Percentiles rank a stretch among this genome's conserved stretches.
phyloP scores from a whole-genome alignment of 2,329 filamentous ascomycete genomes.

The Fusarium hostae region DNA sequence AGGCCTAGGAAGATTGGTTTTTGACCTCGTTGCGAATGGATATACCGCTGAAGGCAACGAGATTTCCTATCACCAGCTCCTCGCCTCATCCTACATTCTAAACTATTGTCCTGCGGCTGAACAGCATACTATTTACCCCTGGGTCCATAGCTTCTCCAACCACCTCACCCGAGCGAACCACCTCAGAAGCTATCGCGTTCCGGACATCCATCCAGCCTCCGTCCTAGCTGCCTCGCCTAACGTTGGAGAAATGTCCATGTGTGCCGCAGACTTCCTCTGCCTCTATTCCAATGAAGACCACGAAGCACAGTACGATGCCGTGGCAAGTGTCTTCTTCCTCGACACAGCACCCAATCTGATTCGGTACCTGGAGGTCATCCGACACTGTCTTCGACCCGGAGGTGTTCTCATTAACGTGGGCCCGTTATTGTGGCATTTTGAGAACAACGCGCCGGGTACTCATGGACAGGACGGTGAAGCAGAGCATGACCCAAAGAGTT shows the following conservation, averaged over 20 bases:
- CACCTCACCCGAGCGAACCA: conserved; percentile 79
- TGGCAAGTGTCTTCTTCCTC: conserved; percentile 93
- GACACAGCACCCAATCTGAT: conserved; percentile 96
- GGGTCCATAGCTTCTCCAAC: conserved; percentile 89
- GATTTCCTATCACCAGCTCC: conserved; percentile 96
- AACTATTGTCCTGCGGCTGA: conserved; percentile 71
- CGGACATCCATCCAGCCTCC: conserved; percentile 79
- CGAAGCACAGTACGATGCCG: conserved; percentile 76
- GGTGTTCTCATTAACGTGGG: conserved; percentile 92
- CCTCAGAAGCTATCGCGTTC: conserved; percentile 76
- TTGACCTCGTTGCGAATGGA: conserved; percentile 81
- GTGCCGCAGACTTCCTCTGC: conserved; percentile 91
- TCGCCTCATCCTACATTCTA: conserved; percentile 82
- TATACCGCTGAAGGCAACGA: conserved; percentile 89
- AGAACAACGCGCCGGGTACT: conserved; percentile 73
- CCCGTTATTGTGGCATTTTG: conserved; percentile 95
- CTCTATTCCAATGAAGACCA: conserved; percentile 77
- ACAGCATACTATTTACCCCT: conserved; percentile 83
- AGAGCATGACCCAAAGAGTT: conserved; percentile 60
- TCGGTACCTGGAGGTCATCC: conserved; percentile 86
- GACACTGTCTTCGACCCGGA: conserved; percentile 77
- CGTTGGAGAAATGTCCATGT: conserved; percentile 86
- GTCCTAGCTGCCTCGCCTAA: conserved; percentile 55
- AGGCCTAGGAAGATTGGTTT: conserved; percentile 87
- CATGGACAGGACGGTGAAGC: conserved; percentile 63